These are phyloP conservation scores for Raffaelea deltoideospora DNA, from an alignment of 2,329 filamentous ascomycete species.

Conservation along the genomic window DNA sequence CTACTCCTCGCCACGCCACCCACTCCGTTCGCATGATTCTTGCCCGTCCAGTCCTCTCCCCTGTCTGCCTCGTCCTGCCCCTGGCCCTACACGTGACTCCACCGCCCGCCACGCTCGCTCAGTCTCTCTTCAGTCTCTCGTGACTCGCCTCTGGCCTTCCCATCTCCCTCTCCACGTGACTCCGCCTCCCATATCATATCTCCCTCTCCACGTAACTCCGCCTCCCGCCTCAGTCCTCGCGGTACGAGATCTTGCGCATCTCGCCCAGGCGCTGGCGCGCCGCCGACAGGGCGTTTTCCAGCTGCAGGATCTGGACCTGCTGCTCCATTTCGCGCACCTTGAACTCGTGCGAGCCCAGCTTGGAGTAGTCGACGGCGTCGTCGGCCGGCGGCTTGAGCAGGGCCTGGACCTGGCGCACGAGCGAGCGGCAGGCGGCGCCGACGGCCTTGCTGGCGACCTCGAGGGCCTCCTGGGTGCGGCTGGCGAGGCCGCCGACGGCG, in stretches of 20 bases:
- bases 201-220: neutral
- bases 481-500: conserved; percentile 73
- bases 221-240: conserved; percentile 43
- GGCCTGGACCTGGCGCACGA: conserved; percentile 85
- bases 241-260: conserved; percentile 96
- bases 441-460: conserved; percentile 90
- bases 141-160: too few relatives aligned
- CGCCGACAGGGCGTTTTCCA: conserved; percentile 71
- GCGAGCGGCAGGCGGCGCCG: conserved; percentile 67
- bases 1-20: too few relatives aligned
- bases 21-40: too few relatives aligned
- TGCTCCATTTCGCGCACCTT: conserved; percentile 99
- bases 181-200: neutral
- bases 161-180: neutral
- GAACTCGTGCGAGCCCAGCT: conserved; percentile 87
- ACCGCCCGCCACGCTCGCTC: too few relatives aligned
- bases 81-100: too few relatives aligned
- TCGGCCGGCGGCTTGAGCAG: conserved; percentile 80
- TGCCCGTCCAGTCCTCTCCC: too few relatives aligned
- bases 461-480: conserved; percentile 82
- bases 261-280: conserved; percentile 78
- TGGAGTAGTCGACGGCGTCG: conserved; percentile 77
- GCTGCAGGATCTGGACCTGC: conserved; percentile 94
- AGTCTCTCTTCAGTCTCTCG: too few relatives aligned
- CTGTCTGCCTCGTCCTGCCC: too few relatives aligned